Evolutionary conservation across 2,329 filamentous ascomycete genomes (phyloP).

Genomic region (Colletotrichum limetticola): DNA sequence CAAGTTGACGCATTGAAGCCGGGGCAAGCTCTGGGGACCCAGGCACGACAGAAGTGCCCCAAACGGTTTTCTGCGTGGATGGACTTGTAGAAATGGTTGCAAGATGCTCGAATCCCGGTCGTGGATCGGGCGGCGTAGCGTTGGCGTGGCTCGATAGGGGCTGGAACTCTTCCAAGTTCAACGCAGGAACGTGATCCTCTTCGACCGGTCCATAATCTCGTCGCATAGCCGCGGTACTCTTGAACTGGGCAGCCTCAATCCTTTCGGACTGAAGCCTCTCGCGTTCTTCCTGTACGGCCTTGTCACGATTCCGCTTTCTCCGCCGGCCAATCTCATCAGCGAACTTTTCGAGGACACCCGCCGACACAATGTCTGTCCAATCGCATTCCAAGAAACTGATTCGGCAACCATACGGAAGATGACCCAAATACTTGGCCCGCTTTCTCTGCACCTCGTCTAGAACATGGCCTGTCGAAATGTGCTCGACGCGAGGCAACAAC

Average conservation of each 20-base stretch:
- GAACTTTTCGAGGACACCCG: conserved; percentile 80
- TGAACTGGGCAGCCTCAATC: conserved; percentile 77
- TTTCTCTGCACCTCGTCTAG: conserved; percentile 87
- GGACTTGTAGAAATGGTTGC: conserved; percentile 87
- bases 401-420: conserved; percentile 90
- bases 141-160: conserved; percentile 64
- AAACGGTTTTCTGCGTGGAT: conserved; percentile 81
- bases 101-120: conserved; percentile 73
- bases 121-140: conserved; percentile 65
- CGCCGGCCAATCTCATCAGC: conserved; percentile 80
- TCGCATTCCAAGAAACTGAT: conserved; percentile 93
- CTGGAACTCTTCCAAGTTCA: conserved; percentile 72
- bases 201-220: conserved; percentile 52
- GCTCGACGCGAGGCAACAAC: conserved; percentile 86
- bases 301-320: conserved; percentile 82
- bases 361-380: conserved; percentile 88
- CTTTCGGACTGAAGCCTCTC: conserved; percentile 85
- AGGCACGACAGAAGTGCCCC: conserved; percentile 83
- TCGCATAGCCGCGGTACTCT: conserved; percentile 56
- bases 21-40: conserved; percentile 64
- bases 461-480: conserved; percentile 87
- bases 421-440: conserved; percentile 85
- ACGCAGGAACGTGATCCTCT: conserved; percentile 50
- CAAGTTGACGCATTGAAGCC: conserved; percentile 45
- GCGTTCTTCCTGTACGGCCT: conserved; percentile 86